A percentile compares a stretch with the other conserved stretches of the same genome.
These are phyloP conservation scores for Penicillium antarcticum DNA, from an alignment of 495 filamentous ascomycete species.

Conservation along the genomic window DNA sequence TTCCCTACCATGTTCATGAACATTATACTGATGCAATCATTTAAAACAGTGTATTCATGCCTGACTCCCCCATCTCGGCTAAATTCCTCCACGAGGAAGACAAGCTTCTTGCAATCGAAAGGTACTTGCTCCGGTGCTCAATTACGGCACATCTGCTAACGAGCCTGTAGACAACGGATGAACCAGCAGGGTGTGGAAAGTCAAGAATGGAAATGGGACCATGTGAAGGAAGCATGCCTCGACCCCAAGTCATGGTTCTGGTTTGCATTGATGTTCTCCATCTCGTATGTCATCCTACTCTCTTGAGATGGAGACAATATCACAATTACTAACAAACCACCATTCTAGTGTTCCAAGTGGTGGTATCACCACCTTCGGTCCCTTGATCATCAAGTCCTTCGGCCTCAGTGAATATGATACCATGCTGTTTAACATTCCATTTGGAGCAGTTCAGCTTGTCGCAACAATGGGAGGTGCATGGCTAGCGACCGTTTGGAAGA, in stretches of 20 bases:
- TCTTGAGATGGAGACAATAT: not conserved
- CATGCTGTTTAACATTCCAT: slow-evolving; percentile 64
- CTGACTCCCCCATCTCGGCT: slow-evolving; percentile 57
- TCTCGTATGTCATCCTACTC: slow-evolving; percentile 30
- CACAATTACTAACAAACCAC: slow-evolving; percentile 13
- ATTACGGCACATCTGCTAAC: not conserved
- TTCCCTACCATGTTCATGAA: not conserved
- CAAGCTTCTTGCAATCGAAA: slow-evolving; percentile 58
- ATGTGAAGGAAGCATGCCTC: slow-evolving; percentile 56
- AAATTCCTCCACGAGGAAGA: slow-evolving; percentile 58
- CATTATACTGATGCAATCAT: not conserved
- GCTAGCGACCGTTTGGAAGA: slow-evolving; percentile 48
- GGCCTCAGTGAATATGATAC: slow-evolving; percentile 58
- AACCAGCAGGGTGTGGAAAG: slow-evolving; percentile 60
- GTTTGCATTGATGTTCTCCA: slow-evolving; percentile 56
- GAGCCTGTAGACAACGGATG: slow-evolving; percentile 47
- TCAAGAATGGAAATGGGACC: slow-evolving; percentile 59
- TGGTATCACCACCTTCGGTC: slow-evolving; percentile 61
- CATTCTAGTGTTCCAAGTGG: slow-evolving; percentile 54
- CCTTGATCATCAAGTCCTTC: slow-evolving; percentile 60
- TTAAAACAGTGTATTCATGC: slow-evolving; percentile 43
- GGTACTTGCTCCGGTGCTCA: slow-evolving; percentile 19
- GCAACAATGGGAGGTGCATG: slow-evolving; percentile 57
- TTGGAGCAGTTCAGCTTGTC: slow-evolving; percentile 58
- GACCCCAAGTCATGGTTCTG: slow-evolving; percentile 68